Base-by-base conservation (phyloP, 768 basidiomycete species). In the Bullera alba region DNA sequence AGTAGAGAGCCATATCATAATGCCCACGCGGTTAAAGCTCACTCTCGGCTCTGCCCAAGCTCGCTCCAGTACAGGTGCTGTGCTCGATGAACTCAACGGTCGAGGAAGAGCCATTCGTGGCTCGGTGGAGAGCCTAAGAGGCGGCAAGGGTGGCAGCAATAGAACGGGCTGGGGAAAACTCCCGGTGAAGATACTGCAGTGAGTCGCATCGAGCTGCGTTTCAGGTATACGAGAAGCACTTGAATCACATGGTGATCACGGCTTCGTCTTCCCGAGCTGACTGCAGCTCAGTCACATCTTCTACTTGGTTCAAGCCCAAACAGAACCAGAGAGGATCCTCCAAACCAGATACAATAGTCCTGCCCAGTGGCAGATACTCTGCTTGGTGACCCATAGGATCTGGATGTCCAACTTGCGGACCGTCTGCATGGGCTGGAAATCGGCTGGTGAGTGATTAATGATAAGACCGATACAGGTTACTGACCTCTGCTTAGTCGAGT, bases 141-240 rank as follows among this genome's bases (percentile, higher is more conserved):
- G 25, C 26, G 44, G n/a, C n/a, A 47, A 37, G 26, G 35, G 46
- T 17, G 37, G 25, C 17, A 19, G 19, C 19, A 21, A 22, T n/a
- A 50, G 37, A 29, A 23, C 19, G 22, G 59, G 59, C n/a, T 60
- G 59, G 59, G 52, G 26, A 16, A 51, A 42, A 17, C 44, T 60
- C 16, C 51, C 54, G 19, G 19, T 43, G 10, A 29, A 50, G 16
- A 27, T 60, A 17, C 26, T 57, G 21, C 45, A 56, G 59, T 60
- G 29, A 60, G 59, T 54, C 28, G 5, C 22, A 15, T 15, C 19
- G n/a, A 17, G 8, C 32, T n/a, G 37, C 10, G 2, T 21, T 10
- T 39, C 23, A 12, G 15, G 19, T 39, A 16, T 7, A 3, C 12
- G 29, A 30, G n/a, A 26, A 29, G 17, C 22, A 22, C 2, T 17